phyloP scores from a whole-genome alignment of 169 alveolate species.

The Eimeria necatrix region DNA sequence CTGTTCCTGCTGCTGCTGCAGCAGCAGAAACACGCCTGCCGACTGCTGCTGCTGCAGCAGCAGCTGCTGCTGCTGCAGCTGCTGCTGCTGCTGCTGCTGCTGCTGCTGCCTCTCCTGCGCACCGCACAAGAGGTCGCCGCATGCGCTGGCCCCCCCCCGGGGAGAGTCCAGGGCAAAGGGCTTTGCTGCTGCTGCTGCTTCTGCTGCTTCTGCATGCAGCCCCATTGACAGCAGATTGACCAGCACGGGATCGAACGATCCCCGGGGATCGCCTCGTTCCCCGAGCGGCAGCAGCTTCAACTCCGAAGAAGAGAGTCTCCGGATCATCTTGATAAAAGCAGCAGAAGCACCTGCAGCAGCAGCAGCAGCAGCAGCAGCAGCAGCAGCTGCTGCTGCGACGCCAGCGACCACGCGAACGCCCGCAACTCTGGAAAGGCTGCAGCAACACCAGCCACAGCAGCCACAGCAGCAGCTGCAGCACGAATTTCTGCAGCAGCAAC shows the following conservation, averaged over 20 bases:
- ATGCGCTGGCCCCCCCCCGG: not conserved
- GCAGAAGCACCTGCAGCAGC: not conserved
- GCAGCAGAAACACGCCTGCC: not conserved
- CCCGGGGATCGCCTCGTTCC: not conserved
- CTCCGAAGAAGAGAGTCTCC: not conserved
- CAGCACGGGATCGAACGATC: slow-evolving; percentile 44
- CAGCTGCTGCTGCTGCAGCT: not conserved
- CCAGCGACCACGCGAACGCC: not conserved
- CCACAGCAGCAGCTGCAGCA: too few species aligned
- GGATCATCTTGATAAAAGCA: not conserved
- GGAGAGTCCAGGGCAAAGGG: not conserved
- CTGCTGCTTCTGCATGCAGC: not conserved
- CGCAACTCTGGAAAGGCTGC: too few species aligned
- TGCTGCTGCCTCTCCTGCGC: not conserved
- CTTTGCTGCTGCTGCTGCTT: not conserved
- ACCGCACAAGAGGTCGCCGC: not conserved
- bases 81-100: slow-evolving; percentile 53
- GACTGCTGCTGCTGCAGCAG: slow-evolving; percentile 23
- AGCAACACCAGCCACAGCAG: too few species aligned
- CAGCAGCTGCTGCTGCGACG: not conserved
- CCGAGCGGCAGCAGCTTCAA: slow-evolving; percentile 19
- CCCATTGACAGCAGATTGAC: not conserved
- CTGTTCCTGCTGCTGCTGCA: slow-evolving; percentile 23
- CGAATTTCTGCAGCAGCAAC: too few species aligned
- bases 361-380: slow-evolving; percentile 7